Conservation (phyloP, 495 filamentous ascomycete species). For the Haplographium delicatum region DNA sequence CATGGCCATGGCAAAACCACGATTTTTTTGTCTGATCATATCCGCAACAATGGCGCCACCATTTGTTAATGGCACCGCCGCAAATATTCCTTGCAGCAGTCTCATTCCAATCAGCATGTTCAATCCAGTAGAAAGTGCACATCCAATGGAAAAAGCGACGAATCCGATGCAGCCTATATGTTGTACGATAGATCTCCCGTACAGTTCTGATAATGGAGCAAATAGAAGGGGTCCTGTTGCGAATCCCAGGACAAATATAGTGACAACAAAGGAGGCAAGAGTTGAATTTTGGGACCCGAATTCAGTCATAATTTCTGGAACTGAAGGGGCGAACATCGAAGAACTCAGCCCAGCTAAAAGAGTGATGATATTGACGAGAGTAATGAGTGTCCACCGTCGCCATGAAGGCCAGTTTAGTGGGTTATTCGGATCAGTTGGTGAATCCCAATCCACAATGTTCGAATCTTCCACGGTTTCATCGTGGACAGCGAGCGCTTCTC, state of each 20-base stretch:
- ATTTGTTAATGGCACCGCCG: conserved; percentile 51
- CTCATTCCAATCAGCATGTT: conserved; percentile 64
- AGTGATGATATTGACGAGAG: conserved; percentile 49
- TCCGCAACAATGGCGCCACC: conserved; percentile 73
- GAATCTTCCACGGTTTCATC: conserved; percentile 15
- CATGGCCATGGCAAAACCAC: conserved; percentile 75
- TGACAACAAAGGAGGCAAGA: conserved; percentile 55
- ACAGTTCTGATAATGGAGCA: conserved; percentile 66
- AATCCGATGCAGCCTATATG: conserved; percentile 52
- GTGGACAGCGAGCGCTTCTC: not conserved
- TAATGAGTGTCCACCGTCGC: conserved; percentile 39
- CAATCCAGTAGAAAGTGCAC: conserved; percentile 67
- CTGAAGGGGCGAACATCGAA: conserved; percentile 32
- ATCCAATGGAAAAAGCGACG: conserved; percentile 68
- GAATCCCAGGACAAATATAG: conserved; percentile 73
- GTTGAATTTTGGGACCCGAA: conserved; percentile 46
- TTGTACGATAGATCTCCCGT: conserved; percentile 64
- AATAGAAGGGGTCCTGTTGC: conserved; percentile 74
- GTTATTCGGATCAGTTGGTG: conserved; percentile 33
- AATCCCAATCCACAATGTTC: conserved; percentile 55
- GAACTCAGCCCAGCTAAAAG: conserved; percentile 47
- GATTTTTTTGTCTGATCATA: conserved; percentile 67
- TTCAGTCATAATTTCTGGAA: conserved; percentile 49
- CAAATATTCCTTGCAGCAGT: conserved; percentile 34
- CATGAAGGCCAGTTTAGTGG: conserved; percentile 36